Base-by-base conservation (phyloP, 1,139 yeast genomes). In the Kodamaea suecica region DNA sequence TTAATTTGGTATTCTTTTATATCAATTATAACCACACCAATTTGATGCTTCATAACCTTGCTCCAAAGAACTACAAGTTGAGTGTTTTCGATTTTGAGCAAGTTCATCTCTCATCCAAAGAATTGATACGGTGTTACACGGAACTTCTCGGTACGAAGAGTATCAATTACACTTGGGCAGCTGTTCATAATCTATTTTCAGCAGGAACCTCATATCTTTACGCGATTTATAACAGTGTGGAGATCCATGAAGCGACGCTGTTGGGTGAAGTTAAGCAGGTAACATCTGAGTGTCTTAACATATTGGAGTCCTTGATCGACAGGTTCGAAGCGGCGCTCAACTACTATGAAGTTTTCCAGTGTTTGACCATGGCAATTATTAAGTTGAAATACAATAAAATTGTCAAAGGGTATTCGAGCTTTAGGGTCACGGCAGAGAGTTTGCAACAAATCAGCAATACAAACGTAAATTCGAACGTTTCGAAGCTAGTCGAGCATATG, bases 81-180 rank as follows among this genome's bases (percentile, higher is more conserved):
- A 66, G 75, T 10, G 58, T 62, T 4, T 66, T 68, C 8, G 85
- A 85, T 34, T 75, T 76, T 44, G 47, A 66, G 19, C 70, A 73
- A 30, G 76, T 85, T n/a, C 72, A 76, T 12, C 77, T 74, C 19
- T 76, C 90, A 1, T 76, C 94, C 1, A 75, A 73, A 45, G 80
- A 80, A 30, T 73, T 86, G 27, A 80, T 87, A 36, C 64, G 69
- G 30, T 73, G 79, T 29, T 88, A 85, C 54, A 63, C 73, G 31
- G 75, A 72, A 34, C 61, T 87, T 29, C 75, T 75, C 44, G 58
- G 63, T 14, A 70, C 70, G 23, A 76, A 76, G 46, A 68, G 76
- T 31, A 72, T 87, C 42, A 87, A 87, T 55, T 88, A 84, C 58
- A 86, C 96, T 0, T 88, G 96, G 96, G 92, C 90, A 1, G 95